These are phyloP conservation scores for Euphorbia celastroides DNA, from an alignment of 441 rosid genomes.

Conservation along the genomic window DNA sequence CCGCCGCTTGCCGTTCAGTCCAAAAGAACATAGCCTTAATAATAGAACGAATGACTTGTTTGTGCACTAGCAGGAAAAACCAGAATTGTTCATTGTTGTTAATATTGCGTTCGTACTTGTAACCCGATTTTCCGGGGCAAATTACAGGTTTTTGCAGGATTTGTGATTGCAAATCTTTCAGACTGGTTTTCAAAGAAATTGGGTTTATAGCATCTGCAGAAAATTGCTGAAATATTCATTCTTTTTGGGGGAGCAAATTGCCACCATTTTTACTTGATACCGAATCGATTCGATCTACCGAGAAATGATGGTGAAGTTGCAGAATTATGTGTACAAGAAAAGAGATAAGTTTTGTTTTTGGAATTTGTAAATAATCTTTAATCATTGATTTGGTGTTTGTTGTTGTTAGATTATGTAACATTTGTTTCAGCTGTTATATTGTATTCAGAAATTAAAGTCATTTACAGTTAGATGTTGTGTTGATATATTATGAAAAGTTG, in stretches of 20 bases:
- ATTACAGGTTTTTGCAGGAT: constrained; percentile 74
- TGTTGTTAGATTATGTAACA: neutral
- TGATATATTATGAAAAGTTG: neutral
- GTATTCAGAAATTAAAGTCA: no score
- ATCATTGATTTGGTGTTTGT: neutral
- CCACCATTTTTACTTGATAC: constrained; percentile 18
- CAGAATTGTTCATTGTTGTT: no score
- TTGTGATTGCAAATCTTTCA: constrained; percentile 66
- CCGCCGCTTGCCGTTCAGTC: no score
- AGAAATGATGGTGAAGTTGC: constrained; percentile 6
- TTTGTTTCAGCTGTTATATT: no score
- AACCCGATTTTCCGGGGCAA: no score
- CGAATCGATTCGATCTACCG: constrained; percentile 10
- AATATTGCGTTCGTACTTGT: no score
- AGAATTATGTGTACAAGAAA: constrained; percentile 18
- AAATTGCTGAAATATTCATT: neutral
- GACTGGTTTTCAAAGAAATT: constrained; percentile 51
- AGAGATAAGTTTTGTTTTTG: neutral
- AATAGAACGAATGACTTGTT: no score
- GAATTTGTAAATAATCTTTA: neutral
- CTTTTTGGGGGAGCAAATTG: constrained; percentile 29
- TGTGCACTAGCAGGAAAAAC: no score
- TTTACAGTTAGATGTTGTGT: neutral
- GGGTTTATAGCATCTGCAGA: constrained; percentile 46
- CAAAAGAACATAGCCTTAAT: no score